Base-by-base conservation (phyloP, 192 early-diverging fungal species). In the Linderina pennispora region DNA sequence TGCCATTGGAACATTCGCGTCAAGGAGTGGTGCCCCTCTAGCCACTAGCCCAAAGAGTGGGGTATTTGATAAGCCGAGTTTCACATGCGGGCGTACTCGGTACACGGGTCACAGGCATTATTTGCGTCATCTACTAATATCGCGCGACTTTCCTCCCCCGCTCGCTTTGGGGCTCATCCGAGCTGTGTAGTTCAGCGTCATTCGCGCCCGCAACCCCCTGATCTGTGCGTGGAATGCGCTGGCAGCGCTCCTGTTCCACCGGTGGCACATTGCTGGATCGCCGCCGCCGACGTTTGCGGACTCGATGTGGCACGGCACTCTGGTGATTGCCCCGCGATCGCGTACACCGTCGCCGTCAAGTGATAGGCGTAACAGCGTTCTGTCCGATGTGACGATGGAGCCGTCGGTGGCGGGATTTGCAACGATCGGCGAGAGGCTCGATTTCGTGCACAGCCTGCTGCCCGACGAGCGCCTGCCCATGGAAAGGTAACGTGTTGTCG, bases 151-250 rank as follows among this genome's bases (percentile, higher is more conserved):
- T n/a, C n/a, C n/a, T n/a, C n/a, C n/a, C n/a, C n/a, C n/a, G n/a
- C n/a, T n/a, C n/a, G n/a, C n/a, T n/a, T n/a, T n/a, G n/a, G n/a
- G n/a, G n/a, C n/a, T n/a, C n/a, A n/a, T n/a, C n/a, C n/a, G n/a
- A n/a, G n/a, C n/a, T n/a, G n/a, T 64, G 57, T 72, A 72, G 68
- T 72, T 72, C 39, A 65, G 68, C 57, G 55, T 72, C 8, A 61
- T 72, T 18, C 61, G 68, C 3, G 45, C 68, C 17, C 68, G 68
- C 7, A 72, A 43, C 34, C 68, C 62, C 40, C 50, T 72, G n/a
- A 28, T 24, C n/a, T 72, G 68, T 23, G 16, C 57, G 15, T 72
- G 68, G 68, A 72, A 72, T 46, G 48, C 68, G 37, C 41, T 72
- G 37, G 56, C 53, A 10, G 23, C 45, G 20, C 36, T 64, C 35